Conservation (phyloP, 306 rosid genomes). For the Crataegus laevigata region DNA sequence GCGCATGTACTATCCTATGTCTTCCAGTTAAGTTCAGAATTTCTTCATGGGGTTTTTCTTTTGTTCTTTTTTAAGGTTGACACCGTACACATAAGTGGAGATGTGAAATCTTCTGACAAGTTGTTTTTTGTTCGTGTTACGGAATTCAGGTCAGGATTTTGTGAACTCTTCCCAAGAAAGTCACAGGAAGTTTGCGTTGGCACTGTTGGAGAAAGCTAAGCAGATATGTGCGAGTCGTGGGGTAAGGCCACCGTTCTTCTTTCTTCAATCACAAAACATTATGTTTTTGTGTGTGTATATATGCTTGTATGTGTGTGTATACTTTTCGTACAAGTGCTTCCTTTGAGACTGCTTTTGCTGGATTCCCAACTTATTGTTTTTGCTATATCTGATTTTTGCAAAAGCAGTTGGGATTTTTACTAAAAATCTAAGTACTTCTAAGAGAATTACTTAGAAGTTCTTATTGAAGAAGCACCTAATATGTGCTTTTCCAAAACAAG, state of each 20-base stretch:
- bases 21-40: slow-evolving; percentile 31
- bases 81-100: neutral
- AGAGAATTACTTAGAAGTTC: too few species aligned
- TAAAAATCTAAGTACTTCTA: neutral
- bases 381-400: neutral
- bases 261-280: neutral
- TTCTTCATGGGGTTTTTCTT: neutral
- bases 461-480: too few species aligned
- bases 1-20: slow-evolving; percentile 24
- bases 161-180: slow-evolving; percentile 25
- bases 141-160: slow-evolving; percentile 24
- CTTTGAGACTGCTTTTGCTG: too few species aligned
- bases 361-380: too few species aligned
- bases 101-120: neutral
- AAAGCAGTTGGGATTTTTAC: neutral
- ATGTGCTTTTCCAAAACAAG: neutral
- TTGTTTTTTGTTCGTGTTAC: neutral
- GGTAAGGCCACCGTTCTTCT: slow-evolving; percentile 12
- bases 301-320: too few species aligned
- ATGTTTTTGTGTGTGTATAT: neutral
- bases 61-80: neutral
- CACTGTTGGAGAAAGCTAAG: slow-evolving; percentile 40
- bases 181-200: slow-evolving; percentile 29
- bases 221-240: slow-evolving; percentile 39
- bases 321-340: too few species aligned